phyloP scores from a whole-genome alignment of 371 early-diverging fungal species.

The Circinella minor region DNA sequence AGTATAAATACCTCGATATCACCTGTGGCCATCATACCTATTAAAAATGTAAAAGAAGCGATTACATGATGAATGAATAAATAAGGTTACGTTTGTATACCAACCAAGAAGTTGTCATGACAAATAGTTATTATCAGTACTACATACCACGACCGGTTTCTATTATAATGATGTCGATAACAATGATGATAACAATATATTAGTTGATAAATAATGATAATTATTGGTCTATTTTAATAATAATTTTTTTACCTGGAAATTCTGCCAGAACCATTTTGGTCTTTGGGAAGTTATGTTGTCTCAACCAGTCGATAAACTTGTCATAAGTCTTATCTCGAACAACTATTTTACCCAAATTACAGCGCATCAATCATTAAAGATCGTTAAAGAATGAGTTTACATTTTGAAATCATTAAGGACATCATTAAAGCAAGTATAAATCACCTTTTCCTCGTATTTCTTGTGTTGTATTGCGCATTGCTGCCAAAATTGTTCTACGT shows the following conservation, averaged over 20 bases:
- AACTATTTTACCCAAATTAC: constrained; percentile 21
- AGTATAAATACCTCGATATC: constrained; percentile 47
- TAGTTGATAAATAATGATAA: neutral
- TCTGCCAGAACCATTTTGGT: constrained; percentile 61
- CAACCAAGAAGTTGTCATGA: no score
- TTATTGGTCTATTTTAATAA: neutral
- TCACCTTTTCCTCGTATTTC: constrained; percentile 7
- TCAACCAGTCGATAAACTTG: constrained; percentile 56
- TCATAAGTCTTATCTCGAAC: constrained; percentile 55
- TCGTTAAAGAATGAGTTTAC: neutral
- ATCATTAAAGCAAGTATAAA: neutral
- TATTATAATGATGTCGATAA: neutral
- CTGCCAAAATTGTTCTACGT: neutral
- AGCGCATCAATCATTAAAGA: neutral
- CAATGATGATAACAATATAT: neutral
- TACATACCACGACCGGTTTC: constrained; percentile 12
- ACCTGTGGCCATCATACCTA: constrained; percentile 66
- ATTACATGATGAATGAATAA: neutral
- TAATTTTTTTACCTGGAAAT: constrained; percentile 48
- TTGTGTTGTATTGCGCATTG: neutral
- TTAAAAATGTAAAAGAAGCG: neutral
- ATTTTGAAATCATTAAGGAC: no score
- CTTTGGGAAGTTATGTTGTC: constrained; percentile 53
- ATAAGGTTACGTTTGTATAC: no score
- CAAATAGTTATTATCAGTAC: constrained; percentile 1